Evolutionary conservation across 257 asterid genomes (phyloP), one percentile per base, ranked within the genome.

Genomic region (Jacaranda mimosifolia): DNA sequence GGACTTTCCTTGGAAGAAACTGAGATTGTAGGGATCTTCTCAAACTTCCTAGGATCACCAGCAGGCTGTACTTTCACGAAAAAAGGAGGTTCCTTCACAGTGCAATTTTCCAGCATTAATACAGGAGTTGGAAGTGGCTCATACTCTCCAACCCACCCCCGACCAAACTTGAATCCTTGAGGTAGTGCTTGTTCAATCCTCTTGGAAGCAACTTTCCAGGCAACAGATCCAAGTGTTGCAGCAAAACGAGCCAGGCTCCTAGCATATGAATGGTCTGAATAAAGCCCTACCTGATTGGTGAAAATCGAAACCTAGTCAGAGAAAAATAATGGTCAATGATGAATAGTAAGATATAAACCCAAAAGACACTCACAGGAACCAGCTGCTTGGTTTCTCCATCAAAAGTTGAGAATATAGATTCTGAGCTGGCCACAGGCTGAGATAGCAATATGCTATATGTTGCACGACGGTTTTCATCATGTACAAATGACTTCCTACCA

Each of bases 141-240:
- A 38, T 94, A 96, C 75, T 96, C 99, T 75, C 96, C 98, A 15
- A 96, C 97, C 99, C 99, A 96, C 10, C 99, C 99, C 49, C 88
- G 94, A 51, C 98, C 99, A 82, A 86, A 96, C 83, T 92, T 87
- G 74, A 82, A 81, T 39, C 89, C 99, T 77, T 90, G 82, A 82
- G 99, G 97, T 59, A 96, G 85, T 70, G 92, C 96, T 80, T 89
- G 97, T 82, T 92, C 98, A 55, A 96, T 94, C 79, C 92, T 91
- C 82, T 86, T 88, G 35, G 99, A 92, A 74, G 98, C 94, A 72
- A 89, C 86, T 84, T 79, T 78, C 99, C 99, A 96, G 42, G 96
- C 98, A 77, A 87, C 89, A 42, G 97, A 88, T 49, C 99, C 98
- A 38, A 96, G 96, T 39, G 93, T 84, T 42, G 98, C 97, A 66